phyloP scores from a whole-genome alignment of 2,329 filamentous ascomycete species.

The Diaporthe ilicicola region DNA sequence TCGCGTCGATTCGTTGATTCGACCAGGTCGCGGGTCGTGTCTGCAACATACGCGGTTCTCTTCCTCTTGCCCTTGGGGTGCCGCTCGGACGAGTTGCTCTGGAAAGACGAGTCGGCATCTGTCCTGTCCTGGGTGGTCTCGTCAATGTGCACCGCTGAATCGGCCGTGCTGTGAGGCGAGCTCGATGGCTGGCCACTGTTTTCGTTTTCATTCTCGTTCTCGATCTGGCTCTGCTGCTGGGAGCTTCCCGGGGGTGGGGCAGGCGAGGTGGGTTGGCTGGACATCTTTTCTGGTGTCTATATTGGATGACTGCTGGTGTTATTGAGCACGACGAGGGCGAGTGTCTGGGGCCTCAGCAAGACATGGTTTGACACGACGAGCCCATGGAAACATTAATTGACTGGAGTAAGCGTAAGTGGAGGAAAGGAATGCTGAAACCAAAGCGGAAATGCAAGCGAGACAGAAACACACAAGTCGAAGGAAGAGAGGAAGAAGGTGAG shows the following conservation, averaged over 20 bases:
- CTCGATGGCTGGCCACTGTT: constrained; percentile 23
- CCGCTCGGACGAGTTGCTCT: constrained; percentile 42
- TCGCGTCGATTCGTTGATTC: too few species aligned
- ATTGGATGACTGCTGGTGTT: not conserved
- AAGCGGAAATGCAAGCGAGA: constrained; percentile 23
- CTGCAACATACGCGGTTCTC: constrained; percentile 65
- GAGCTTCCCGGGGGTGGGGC: constrained; percentile 23
- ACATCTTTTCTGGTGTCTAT: constrained; percentile 23
- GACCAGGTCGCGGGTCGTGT: constrained; percentile 5
- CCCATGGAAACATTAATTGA: constrained; percentile 23
- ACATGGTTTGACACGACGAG: constrained; percentile 15
- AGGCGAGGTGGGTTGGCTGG: constrained; percentile 31
- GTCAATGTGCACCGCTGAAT: constrained; percentile 24
- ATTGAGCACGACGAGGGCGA: not conserved
- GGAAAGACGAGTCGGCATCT: constrained; percentile 31
- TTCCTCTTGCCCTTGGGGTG: constrained; percentile 71
- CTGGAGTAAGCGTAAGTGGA: not conserved
- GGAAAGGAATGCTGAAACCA: constrained; percentile 22
- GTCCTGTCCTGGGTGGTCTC: constrained; percentile 14
- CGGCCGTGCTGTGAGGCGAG: constrained; percentile 30
- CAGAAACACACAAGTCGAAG: constrained; percentile 10
- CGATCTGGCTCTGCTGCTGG: constrained; percentile 29
- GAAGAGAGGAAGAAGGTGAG: constrained; percentile 4
- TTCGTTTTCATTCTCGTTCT: too few species aligned
- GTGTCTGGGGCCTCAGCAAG: constrained; percentile 12